Evolutionary conservation across 163 green algal genomes (phyloP).

Genomic region (Scenedesmus sp.): DNA sequence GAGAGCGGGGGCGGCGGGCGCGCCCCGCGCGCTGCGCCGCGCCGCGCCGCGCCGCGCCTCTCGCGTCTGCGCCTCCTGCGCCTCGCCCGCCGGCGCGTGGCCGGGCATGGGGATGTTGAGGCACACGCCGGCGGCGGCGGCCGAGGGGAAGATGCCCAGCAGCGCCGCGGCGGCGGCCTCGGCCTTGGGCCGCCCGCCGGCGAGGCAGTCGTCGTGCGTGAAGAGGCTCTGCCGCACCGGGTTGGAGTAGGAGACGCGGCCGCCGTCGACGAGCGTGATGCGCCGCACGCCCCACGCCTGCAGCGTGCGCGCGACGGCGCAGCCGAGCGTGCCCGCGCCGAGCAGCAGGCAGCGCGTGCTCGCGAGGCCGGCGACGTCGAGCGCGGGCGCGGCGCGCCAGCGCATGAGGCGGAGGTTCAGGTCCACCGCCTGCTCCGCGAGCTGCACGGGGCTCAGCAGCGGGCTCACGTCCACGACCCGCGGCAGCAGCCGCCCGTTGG

Average conservation of each 20-base stretch:
- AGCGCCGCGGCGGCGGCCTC: slow-evolving; percentile 84
- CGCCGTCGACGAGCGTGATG: slow-evolving; percentile 94
- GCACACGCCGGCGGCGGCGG: slow-evolving; percentile 48
- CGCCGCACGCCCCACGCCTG: slow-evolving; percentile 93
- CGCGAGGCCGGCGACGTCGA: slow-evolving; percentile 77
- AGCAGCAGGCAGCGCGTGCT: slow-evolving; percentile 88
- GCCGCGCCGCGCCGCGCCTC: slow-evolving; percentile 46
- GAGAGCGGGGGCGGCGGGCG: too few relatives aligned
- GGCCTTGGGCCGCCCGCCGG: slow-evolving; percentile 74
- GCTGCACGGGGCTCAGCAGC: slow-evolving; percentile 72
- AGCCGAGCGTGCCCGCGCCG: slow-evolving; percentile 90
- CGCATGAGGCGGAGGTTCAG: slow-evolving; percentile 98
- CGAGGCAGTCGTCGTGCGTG: slow-evolving; percentile 85
- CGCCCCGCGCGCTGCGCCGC: background rate
- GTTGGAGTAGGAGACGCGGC: slow-evolving; percentile 93
- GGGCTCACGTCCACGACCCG: slow-evolving; percentile 54
- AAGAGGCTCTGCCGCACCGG: slow-evolving; percentile 96
- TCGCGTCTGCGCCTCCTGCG: slow-evolving; percentile 37
- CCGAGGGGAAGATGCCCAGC: slow-evolving; percentile 67
- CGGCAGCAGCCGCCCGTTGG: slow-evolving; percentile 63
- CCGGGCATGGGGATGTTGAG: slow-evolving; percentile 92
- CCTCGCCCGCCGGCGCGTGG: slow-evolving; percentile 62
- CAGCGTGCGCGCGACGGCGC: slow-evolving; percentile 88
- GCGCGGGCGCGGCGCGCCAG: slow-evolving; percentile 86
- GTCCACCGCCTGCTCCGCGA: slow-evolving; percentile 84